These are phyloP conservation scores for Cylindrodendrum hubeiense DNA, from an alignment of 2,329 filamentous ascomycete species.

Conservation along the genomic window DNA sequence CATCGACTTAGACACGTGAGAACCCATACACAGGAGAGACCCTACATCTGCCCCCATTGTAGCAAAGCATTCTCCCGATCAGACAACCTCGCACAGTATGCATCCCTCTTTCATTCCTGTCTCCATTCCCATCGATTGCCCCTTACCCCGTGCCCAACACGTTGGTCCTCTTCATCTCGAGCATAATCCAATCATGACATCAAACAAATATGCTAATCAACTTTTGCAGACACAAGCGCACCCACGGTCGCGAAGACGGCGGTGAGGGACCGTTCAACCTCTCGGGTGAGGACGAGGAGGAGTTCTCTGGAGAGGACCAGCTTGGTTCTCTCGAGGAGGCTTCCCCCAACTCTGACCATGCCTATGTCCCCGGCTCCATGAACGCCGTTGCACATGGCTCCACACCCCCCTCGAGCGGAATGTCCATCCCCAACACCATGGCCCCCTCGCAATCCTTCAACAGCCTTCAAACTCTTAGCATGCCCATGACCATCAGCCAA, in stretches of 20 bases:
- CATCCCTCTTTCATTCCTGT: conserved; percentile 54
- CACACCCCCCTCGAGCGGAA: conserved; percentile 36
- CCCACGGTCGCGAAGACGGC: conserved; percentile 74
- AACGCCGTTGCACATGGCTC: conserved; percentile 56
- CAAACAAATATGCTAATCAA: conserved; percentile 25
- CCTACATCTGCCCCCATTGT: conserved; percentile 97
- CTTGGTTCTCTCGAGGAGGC: conserved; percentile 84
- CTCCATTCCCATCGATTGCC: no score
- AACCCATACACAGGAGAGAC: conserved; percentile 99
- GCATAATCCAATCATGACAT: conserved; percentile 31
- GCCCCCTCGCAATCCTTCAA: conserved; percentile 59
- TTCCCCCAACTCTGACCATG: conserved; percentile 78
- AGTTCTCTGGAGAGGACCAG: conserved; percentile 85
- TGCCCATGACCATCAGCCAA: conserved; percentile 74
- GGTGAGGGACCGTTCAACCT: conserved; percentile 70
- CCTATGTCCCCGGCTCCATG: conserved; percentile 68
- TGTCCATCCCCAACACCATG: conserved; percentile 31
- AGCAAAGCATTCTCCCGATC: conserved; percentile 99
- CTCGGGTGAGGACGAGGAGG: conserved; percentile 88
- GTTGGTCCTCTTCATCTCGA: neutral
- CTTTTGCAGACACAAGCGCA: conserved; percentile 81
- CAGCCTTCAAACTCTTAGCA: conserved; percentile 71
- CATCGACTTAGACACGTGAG: conserved; percentile 84
- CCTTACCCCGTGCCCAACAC: no score
- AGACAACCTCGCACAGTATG: conserved; percentile 98